These are phyloP conservation scores for Pyrus communis DNA, from an alignment of 306 rosid species.

Conservation along the genomic window DNA sequence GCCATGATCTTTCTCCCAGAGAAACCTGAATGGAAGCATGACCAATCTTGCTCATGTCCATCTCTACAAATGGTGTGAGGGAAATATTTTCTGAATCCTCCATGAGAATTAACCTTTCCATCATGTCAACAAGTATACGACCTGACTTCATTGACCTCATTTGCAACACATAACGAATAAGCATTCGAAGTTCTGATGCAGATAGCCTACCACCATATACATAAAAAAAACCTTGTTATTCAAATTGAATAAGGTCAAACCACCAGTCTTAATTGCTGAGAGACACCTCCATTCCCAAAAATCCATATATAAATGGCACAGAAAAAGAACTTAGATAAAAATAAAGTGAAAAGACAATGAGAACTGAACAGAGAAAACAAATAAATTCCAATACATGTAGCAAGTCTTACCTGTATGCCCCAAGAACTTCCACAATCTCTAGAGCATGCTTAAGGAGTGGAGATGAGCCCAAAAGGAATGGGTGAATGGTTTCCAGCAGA, in stretches of 20 bases:
- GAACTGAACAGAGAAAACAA: constrained; percentile 10
- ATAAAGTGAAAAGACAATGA: not conserved
- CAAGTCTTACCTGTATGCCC: constrained; percentile 76
- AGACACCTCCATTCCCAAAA: constrained; percentile 2
- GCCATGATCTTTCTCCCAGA: constrained; percentile 99
- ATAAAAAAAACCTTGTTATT: constrained; percentile 3
- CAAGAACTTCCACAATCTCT: constrained; percentile 89
- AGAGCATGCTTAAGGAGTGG: constrained; percentile 73
- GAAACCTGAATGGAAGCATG: constrained; percentile 98
- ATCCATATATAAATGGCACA: constrained; percentile 15
- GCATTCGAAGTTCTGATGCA: constrained; percentile 69
- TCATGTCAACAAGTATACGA: constrained; percentile 71
- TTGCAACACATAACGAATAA: constrained; percentile 72
- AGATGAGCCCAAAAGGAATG: constrained; percentile 83
- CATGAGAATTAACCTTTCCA: constrained; percentile 75
- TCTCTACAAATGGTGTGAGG: constrained; percentile 89
- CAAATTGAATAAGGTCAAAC: not conserved
- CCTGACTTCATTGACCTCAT: constrained; percentile 79
- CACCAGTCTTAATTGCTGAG: not conserved
- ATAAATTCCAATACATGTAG: constrained; percentile 4
- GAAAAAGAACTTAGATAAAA: not conserved
- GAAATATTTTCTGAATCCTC: constrained; percentile 80
- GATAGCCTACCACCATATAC: constrained; percentile 58
- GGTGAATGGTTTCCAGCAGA: constrained; percentile 80
- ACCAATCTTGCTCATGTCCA: constrained; percentile 93